Percentiles rank a stretch among this genome's conserved stretches.
These are phyloP conservation scores for Primulina huaijiensis DNA, from an alignment of 257 asterid genomes.

Conservation along the genomic window DNA sequence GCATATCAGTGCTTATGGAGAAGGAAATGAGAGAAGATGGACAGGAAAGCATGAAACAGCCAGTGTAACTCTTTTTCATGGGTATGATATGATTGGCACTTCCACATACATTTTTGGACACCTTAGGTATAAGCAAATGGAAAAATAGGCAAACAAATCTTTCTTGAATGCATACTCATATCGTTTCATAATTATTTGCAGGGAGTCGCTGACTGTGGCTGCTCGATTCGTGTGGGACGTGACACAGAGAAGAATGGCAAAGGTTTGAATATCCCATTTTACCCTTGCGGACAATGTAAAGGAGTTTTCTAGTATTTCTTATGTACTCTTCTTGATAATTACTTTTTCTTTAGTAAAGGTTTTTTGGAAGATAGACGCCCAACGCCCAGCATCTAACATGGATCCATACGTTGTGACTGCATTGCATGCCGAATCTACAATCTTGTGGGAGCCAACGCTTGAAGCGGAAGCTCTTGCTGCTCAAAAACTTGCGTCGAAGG, in stretches of 20 bases:
- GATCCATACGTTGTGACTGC: constrained; percentile 88
- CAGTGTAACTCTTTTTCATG: constrained; percentile 79
- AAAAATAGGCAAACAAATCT: neutral
- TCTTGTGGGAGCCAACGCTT: constrained; percentile 89
- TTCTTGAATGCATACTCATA: neutral
- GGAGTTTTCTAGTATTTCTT: neutral
- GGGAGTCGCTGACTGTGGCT: constrained; percentile 99
- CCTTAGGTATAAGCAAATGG: neutral
- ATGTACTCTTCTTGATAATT: constrained; percentile 3
- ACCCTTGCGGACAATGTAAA: neutral
- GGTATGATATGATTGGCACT: constrained; percentile 52
- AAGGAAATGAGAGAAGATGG: constrained; percentile 94
- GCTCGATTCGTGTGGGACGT: constrained; percentile 99
- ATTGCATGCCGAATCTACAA: constrained; percentile 83
- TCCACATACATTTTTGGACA: neutral
- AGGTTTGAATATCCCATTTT: constrained; percentile 39
- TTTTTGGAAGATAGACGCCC: constrained; percentile 99
- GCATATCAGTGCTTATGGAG: constrained; percentile 97
- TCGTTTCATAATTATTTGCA: constrained; percentile 29
- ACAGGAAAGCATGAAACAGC: constrained; percentile 99
- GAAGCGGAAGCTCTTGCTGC: constrained; percentile 94
- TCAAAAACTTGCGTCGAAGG: constrained; percentile 67
- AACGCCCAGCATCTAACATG: constrained; percentile 99
- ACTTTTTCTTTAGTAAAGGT: constrained; percentile 38
- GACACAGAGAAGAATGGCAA: constrained; percentile 92